phyloP scores from a whole-genome alignment of 2,329 filamentous ascomycete species.

The Paracamarosporium sp. region DNA sequence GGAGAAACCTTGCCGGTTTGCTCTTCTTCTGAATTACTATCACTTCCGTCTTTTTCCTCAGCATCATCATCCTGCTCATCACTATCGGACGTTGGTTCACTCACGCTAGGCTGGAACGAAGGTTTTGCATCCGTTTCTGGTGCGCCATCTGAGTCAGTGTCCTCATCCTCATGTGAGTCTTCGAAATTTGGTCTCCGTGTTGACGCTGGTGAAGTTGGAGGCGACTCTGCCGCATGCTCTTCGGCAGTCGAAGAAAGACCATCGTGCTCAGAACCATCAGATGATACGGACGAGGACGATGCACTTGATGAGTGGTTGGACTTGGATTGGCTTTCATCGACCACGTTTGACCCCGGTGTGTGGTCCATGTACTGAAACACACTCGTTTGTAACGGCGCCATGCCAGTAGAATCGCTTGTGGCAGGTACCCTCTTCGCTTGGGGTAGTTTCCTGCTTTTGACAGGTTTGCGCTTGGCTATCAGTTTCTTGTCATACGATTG shows the following conservation, averaged over 20 bases:
- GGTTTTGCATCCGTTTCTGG: slow-evolving; percentile 43
- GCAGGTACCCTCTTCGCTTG: slow-evolving; percentile 17
- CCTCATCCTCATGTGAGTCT: slow-evolving; percentile 16
- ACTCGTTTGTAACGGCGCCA: slow-evolving; percentile 26
- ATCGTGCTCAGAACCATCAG: slow-evolving; percentile 25
- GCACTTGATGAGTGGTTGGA: slow-evolving; percentile 23
- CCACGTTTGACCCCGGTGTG: slow-evolving; percentile 15
- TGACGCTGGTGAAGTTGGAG: slow-evolving; percentile 38
- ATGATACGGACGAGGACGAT: slow-evolving; percentile 26
- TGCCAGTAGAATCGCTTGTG: slow-evolving; percentile 15
- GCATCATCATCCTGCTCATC: slow-evolving; percentile 26
- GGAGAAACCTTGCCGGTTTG: slow-evolving; percentile 8
- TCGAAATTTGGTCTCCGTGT: slow-evolving; percentile 20
- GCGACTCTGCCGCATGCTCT: slow-evolving; percentile 29
- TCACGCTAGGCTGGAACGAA: slow-evolving; percentile 23
- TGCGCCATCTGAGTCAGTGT: slow-evolving; percentile 25
- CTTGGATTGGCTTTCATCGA: slow-evolving; percentile 13
- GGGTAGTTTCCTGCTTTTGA: slow-evolving; percentile 22
- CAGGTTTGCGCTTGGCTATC: slow-evolving; percentile 28
- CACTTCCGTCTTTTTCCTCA: slow-evolving; percentile 19
- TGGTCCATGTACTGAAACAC: slow-evolving; percentile 40
- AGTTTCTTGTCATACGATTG: slow-evolving; percentile 46
- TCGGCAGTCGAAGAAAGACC: slow-evolving; percentile 31
- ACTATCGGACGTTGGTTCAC: slow-evolving; percentile 16
- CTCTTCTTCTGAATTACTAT: slow-evolving; percentile 16